These are phyloP conservation scores for Domatiomyces catenatus DNA, from an alignment of 2,329 filamentous ascomycete species.

Conservation along the genomic window DNA sequence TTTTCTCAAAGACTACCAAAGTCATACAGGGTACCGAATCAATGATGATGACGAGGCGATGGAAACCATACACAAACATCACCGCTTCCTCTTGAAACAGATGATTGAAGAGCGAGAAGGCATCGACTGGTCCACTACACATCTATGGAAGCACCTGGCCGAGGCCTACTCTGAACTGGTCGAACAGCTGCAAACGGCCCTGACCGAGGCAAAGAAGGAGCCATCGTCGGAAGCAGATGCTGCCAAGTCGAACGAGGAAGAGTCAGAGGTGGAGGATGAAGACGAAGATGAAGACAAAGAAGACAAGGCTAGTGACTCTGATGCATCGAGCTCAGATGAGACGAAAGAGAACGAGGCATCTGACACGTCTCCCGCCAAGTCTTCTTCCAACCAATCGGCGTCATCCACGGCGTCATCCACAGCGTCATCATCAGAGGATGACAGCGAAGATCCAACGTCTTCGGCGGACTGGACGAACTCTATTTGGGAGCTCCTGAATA, in stretches of 20 bases:
- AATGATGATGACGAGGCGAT: constrained; percentile 32
- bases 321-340: constrained; percentile 1
- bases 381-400: constrained; percentile 8
- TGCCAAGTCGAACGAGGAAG: constrained; percentile 17
- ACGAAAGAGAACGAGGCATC: background rate
- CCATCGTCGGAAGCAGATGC: constrained; percentile 21
- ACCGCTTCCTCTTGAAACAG: constrained; percentile 30
- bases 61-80: constrained; percentile 32
- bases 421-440: constrained; percentile 12
- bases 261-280: constrained; percentile 15
- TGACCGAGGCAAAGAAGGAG: constrained; percentile 2
- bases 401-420: constrained; percentile 2
- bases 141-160: constrained; percentile 29
- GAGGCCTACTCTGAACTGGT: constrained; percentile 24
- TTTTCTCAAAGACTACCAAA: constrained; percentile 16
- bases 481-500: constrained; percentile 16
- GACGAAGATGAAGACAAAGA: constrained; percentile 3
- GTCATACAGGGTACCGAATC: constrained; percentile 17
- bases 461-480: constrained; percentile 15
- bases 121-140: constrained; percentile 30
- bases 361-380: constrained; percentile 5
- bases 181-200: constrained; percentile 8
- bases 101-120: constrained; percentile 33
- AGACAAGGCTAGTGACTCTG: constrained; percentile 20
- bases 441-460: constrained; percentile 18